Conservation (phyloP, 805 yeast species). For the Ogataea polymorpha region DNA sequence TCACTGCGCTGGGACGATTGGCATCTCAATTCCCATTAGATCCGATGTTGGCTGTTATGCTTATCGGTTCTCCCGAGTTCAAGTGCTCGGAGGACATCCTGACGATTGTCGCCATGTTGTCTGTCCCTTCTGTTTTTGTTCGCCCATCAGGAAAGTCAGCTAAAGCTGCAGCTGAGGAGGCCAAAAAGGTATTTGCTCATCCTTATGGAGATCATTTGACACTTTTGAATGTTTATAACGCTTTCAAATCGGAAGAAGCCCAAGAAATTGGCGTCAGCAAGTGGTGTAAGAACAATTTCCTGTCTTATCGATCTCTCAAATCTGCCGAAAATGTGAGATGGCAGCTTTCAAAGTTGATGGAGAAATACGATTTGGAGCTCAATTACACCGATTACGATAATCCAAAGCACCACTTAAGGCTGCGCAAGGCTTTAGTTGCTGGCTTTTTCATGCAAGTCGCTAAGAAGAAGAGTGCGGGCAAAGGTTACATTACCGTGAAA, state of each 20-base stretch:
- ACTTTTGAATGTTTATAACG: slow-evolving; percentile 81
- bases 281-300: slow-evolving; percentile 91
- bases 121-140: slow-evolving; percentile 92
- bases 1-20: slow-evolving; percentile 84
- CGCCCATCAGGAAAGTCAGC: slow-evolving; percentile 86
- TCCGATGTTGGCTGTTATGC: slow-evolving; percentile 91
- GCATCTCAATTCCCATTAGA: slow-evolving; percentile 94
- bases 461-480: slow-evolving; percentile 76
- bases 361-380: slow-evolving; percentile 69
- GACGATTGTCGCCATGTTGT: slow-evolving; percentile 82
- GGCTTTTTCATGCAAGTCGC: slow-evolving; percentile 99
- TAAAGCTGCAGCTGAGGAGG: slow-evolving; percentile 86
- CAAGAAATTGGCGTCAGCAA: slow-evolving; percentile 58
- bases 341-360: slow-evolving; percentile 83
- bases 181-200: slow-evolving; percentile 83
- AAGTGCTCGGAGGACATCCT: slow-evolving; percentile 86
- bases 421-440: slow-evolving; percentile 81
- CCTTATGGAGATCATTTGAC: slow-evolving; percentile 96
- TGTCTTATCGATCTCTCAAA: slow-evolving; percentile 77
- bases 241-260: slow-evolving; percentile 74
- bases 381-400: slow-evolving; percentile 65
- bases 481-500: slow-evolving; percentile 86
- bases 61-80: slow-evolving; percentile 83
- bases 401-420: slow-evolving; percentile 65
- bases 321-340: slow-evolving; percentile 85